Evolutionary conservation across 371 early-diverging fungal genomes (phyloP).

Genomic region (Haplosporangium sp.): DNA sequence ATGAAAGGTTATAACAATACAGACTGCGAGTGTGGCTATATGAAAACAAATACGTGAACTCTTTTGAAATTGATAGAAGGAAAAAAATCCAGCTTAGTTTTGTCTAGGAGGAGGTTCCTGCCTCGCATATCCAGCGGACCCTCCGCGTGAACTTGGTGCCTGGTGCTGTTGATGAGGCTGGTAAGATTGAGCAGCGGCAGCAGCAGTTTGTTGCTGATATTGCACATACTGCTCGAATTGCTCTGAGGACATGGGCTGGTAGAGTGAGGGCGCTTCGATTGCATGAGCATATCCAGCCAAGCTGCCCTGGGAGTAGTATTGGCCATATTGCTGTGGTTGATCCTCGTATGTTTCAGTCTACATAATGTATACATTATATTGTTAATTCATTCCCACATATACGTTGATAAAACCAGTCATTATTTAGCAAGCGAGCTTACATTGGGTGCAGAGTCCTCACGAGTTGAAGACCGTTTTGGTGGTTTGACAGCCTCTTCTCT

Average conservation of each 20-base stretch:
- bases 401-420: neutral
- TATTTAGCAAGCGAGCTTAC: constrained; percentile 4
- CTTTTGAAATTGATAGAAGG: neutral
- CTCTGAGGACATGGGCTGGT: constrained; percentile 44
- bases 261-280: constrained; percentile 26
- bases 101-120: constrained; percentile 28
- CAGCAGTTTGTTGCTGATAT: constrained; percentile 30
- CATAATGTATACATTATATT: neutral
- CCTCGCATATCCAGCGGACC: constrained; percentile 28
- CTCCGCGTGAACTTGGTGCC: constrained; percentile 25
- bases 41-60: neutral
- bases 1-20: neutral
- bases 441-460: constrained; percentile 35
- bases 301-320: constrained; percentile 37
- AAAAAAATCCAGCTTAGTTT: neutral
- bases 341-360: constrained; percentile 11
- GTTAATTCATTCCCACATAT: neutral
- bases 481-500: constrained; percentile 66
- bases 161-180: constrained; percentile 33
- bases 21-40: neutral
- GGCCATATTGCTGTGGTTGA: constrained; percentile 30
- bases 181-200: constrained; percentile 37
- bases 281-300: constrained; percentile 41
- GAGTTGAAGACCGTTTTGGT: constrained; percentile 27
- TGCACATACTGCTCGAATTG: constrained; percentile 54